Evolutionary conservation across 192 early-diverging fungal species (phyloP).

Genomic region (Cladochytrium replicatum): DNA sequence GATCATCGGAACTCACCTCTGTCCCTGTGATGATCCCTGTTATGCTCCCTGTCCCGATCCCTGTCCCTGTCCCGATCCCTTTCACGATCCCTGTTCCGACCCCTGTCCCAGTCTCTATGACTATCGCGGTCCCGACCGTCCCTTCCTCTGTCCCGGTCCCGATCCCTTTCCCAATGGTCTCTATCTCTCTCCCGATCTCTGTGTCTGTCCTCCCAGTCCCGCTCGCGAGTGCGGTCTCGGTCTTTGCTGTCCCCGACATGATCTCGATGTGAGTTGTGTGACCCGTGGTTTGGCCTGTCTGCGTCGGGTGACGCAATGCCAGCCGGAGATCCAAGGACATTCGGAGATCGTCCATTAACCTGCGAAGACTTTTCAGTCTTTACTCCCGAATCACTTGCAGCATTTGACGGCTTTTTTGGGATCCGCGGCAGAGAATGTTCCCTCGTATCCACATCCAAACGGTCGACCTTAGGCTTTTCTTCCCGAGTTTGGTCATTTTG

Average conservation of each 20-base stretch:
- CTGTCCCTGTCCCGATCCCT: background rate
- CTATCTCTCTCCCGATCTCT: constrained; percentile 1
- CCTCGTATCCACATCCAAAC: too few species aligned
- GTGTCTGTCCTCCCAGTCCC: constrained; percentile 4
- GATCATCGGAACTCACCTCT: too few species aligned
- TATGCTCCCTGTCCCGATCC: constrained; percentile 2
- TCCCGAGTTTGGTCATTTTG: too few species aligned
- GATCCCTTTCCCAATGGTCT: background rate
- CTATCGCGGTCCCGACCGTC: background rate
- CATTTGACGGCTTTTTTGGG: constrained; percentile 40
- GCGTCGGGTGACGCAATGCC: too few species aligned
- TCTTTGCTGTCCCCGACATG: background rate
- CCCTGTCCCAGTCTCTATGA: background rate
- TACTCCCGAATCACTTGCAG: constrained; percentile 35
- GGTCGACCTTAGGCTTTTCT: too few species aligned
- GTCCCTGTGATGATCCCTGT: background rate
- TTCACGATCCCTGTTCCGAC: background rate
- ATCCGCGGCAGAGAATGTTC: too few species aligned
- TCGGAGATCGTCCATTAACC: background rate
- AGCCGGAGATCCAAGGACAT: background rate
- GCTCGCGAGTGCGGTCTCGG: background rate
- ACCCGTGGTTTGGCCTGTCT: background rate
- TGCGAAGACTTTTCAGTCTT: too few species aligned
- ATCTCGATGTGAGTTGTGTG: background rate
- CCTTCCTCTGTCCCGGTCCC: background rate